Evolutionary conservation across 2,329 filamentous ascomycete genomes (phyloP), one percentile per base, ranked within the genome.

Genomic region (Claviceps sp.): DNA sequence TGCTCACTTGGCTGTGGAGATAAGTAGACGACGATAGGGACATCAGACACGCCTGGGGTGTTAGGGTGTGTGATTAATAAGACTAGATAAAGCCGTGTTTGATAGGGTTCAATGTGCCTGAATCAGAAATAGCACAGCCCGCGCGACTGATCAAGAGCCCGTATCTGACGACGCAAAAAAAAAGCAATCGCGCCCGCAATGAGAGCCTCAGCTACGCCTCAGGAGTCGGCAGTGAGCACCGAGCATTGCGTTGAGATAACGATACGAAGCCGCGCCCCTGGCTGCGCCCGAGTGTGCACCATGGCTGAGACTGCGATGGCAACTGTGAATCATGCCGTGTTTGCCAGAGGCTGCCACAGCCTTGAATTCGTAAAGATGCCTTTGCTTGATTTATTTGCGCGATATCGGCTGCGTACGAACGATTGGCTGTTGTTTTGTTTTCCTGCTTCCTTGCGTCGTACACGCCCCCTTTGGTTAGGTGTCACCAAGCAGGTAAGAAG

Each of bases 1-100:
- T 51, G 47, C 50, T 46, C 26, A 30, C 26, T 30, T 30, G 26
- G 26, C 26, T 53, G 54, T 55, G 54, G 51, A 57, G 55, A 55
- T n/a, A n/a, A 46, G 26, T 30, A 30, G 26, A 30, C 26, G 26
- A 30, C 26, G 26, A 30, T 30, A 30, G 26, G 19, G 14, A 19
- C 13, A 24, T 16, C 34, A 26, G 39, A 38, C 48, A 43, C 34
- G 19, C 48, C 47, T 38, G 11, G 17, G 34, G 39, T 43, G 26
- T 7, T 37, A 44, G 48, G 52, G 52, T 11, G 52, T 53, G 40
- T 47, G 52, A 39, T 43, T 53, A 50, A 43, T 17, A 46, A 39
- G 38, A 44, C 17, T 5, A 42, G 30, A 16, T 11, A 19, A 44
- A n/a, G 47, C 30, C 17, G 22, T 24, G 34, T 37, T 22, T 48